Percentiles rank a stretch among this genome's conserved stretches.
Evolutionary conservation across 768 basidiomycete genomes (phyloP).

Genomic region (Lentinula boryana): DNA sequence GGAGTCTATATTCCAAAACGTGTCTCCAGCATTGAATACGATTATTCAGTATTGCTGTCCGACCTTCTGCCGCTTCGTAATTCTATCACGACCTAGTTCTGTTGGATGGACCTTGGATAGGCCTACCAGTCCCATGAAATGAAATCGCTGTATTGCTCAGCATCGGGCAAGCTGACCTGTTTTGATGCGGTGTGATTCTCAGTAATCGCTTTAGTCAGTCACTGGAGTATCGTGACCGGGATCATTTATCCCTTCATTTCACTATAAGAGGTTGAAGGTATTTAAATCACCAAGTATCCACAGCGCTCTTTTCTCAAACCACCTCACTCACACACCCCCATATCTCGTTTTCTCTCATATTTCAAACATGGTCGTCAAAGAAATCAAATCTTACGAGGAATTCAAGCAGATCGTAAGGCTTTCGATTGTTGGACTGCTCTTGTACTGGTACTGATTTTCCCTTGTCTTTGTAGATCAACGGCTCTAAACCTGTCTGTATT

Average conservation of each 20-base stretch:
- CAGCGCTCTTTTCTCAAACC: neutral
- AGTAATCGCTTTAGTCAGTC: constrained; percentile 2
- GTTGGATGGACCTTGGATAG: neutral
- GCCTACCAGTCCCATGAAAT: too few relatives aligned
- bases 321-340: too few relatives aligned
- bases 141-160: neutral
- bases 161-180: neutral
- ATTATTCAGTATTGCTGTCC: neutral
- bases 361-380: constrained; percentile 31
- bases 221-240: neutral
- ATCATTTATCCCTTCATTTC: neutral
- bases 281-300: neutral
- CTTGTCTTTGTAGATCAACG: constrained; percentile 31
- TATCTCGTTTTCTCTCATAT: neutral
- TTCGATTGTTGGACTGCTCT: neutral
- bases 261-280: neutral
- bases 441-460: neutral
- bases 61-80: neutral
- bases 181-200: neutral
- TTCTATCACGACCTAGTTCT: neutral
- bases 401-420: constrained; percentile 41
- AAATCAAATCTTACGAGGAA: constrained; percentile 26
- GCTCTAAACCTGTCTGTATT: constrained; percentile 23
- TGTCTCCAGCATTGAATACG: neutral
- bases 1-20: neutral